Conservation (phyloP, 345 rosid genomes). For the Boechera divaricarpa region DNA sequence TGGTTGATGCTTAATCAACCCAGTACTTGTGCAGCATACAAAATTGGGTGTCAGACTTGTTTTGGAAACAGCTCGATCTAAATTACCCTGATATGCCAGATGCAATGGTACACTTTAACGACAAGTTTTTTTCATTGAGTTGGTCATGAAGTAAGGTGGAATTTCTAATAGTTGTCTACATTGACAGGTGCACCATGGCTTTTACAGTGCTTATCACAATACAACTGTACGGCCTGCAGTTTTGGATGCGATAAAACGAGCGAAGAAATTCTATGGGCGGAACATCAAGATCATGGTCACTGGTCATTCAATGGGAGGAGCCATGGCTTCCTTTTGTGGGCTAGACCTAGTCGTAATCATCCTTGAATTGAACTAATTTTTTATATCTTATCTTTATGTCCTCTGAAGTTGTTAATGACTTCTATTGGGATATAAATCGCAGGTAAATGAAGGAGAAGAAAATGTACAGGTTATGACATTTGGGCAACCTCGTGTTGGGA, state of each 20-base stretch:
- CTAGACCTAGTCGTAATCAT: constrained; percentile 76
- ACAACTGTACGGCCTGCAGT: constrained; percentile 87
- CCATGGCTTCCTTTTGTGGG: constrained; percentile 93
- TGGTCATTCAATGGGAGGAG: constrained; percentile 99
- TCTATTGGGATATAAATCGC: constrained; percentile 37
- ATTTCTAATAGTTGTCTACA: constrained; percentile 7
- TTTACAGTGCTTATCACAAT: constrained; percentile 89
- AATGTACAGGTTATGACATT: constrained; percentile 82
- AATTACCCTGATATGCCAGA: constrained; percentile 92
- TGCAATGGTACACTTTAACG: constrained; percentile 75
- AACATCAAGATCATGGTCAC: constrained; percentile 71
- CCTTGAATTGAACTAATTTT: background rate
- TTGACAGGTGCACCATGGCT: constrained; percentile 90
- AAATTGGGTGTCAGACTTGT: constrained; percentile 91
- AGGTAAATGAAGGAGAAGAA: constrained; percentile 73
- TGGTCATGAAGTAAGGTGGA: constrained; percentile 1
- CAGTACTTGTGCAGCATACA: constrained; percentile 66
- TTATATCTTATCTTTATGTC: background rate
- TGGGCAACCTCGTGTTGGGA: constrained; percentile 98
- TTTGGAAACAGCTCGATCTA: constrained; percentile 93
- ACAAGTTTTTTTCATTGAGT: constrained; percentile 9
- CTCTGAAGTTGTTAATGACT: constrained; percentile 27
- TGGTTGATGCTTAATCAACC: constrained; percentile 25
- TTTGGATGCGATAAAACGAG: constrained; percentile 63
- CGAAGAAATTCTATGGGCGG: constrained; percentile 64